Percentiles rank a stretch among this genome's conserved stretches.
Conservation (phyloP, 495 filamentous ascomycete genomes). For the Penicillium parvum region DNA sequence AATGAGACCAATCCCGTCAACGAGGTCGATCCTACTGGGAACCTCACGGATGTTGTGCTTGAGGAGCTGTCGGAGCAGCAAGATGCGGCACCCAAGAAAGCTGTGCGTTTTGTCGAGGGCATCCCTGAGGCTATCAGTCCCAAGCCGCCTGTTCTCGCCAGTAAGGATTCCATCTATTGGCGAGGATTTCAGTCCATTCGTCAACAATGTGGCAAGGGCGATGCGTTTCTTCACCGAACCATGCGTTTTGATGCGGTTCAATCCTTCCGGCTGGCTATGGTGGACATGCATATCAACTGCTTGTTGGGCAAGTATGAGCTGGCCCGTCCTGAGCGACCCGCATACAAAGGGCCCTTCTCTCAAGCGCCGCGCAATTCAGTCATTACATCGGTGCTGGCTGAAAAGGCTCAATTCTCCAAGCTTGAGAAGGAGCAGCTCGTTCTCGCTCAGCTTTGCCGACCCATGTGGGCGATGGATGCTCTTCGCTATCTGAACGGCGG, state of each 20-base stretch:
- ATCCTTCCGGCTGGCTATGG: conserved; percentile 65
- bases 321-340: conserved; percentile 40
- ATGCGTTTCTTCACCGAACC: conserved; percentile 78
- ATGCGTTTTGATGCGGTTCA: conserved; percentile 87
- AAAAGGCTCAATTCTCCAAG: conserved; percentile 46
- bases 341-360: conserved; percentile 49
- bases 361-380: conserved; percentile 50
- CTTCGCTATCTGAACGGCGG: conserved; percentile 75
- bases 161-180: conserved; percentile 82
- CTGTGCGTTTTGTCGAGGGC: conserved; percentile 66
- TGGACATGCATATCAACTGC: conserved; percentile 61
- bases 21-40: conserved; percentile 34
- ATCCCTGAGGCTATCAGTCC: conserved; percentile 39
- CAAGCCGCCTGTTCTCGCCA: conserved; percentile 31
- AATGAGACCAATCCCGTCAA: conserved; percentile 57
- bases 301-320: conserved; percentile 74
- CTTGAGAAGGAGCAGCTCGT: conserved; percentile 78
- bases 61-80: conserved; percentile 17
- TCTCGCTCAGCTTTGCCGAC: conserved; percentile 64
- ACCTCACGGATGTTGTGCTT: conserved; percentile 7
- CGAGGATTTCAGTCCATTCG: conserved; percentile 75
- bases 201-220: conserved; percentile 53
- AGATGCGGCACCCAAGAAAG: conserved; percentile 54
- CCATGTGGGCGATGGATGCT: conserved; percentile 79
- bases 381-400: conserved; percentile 33